Percentiles rank a stretch among this genome's conserved stretches.
These are phyloP conservation scores for Apiotrichum veenhuisii DNA, from an alignment of 1,284 basidiomycete genomes.

Conservation along the genomic window DNA sequence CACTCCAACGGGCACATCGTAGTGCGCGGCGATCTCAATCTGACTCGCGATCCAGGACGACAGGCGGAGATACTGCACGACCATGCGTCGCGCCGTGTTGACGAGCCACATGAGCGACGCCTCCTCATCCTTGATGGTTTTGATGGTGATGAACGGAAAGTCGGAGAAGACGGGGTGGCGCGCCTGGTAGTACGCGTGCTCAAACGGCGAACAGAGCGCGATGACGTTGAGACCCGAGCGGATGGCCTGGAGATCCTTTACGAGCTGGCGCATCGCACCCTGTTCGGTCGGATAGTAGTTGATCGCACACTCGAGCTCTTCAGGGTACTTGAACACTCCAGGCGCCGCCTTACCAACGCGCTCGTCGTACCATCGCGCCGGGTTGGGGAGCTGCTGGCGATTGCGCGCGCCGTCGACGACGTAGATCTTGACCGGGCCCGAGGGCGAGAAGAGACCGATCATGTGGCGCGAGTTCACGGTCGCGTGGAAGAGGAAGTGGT, in stretches of 20 bases:
- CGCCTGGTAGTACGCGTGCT: conserved; percentile 77
- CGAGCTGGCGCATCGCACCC: conserved; percentile 80
- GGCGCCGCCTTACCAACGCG: conserved; percentile 54
- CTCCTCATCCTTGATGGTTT: conserved; percentile 63
- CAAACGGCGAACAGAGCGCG: conserved; percentile 80
- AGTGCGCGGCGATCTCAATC: conserved; percentile 79
- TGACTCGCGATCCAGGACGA: conserved; percentile 78
- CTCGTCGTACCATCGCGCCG: conserved; percentile 69
- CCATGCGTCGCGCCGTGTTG: conserved; percentile 61
- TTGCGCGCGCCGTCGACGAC: conserved; percentile 84
- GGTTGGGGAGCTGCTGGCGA: conserved; percentile 73
- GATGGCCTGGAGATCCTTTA: conserved; percentile 71
- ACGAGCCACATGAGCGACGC: conserved; percentile 55
- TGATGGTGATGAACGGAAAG: conserved; percentile 86
- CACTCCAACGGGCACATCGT: conserved; percentile 79
- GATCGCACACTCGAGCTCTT: conserved; percentile 65
- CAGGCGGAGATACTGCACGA: conserved; percentile 74
- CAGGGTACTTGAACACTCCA: conserved; percentile 63
- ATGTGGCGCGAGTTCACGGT: conserved; percentile 74
- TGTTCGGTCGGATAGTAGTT: conserved; percentile 73
- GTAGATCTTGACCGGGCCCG: conserved; percentile 71
- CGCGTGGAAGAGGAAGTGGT: conserved; percentile 90
- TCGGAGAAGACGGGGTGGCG: conserved; percentile 68
- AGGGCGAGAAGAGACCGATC: conserved; percentile 81
- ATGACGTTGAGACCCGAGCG: conserved; percentile 62